Evolutionary conservation across 2,329 filamentous ascomycete genomes (phyloP).

Genomic region (Aureobasidium sp.): DNA sequence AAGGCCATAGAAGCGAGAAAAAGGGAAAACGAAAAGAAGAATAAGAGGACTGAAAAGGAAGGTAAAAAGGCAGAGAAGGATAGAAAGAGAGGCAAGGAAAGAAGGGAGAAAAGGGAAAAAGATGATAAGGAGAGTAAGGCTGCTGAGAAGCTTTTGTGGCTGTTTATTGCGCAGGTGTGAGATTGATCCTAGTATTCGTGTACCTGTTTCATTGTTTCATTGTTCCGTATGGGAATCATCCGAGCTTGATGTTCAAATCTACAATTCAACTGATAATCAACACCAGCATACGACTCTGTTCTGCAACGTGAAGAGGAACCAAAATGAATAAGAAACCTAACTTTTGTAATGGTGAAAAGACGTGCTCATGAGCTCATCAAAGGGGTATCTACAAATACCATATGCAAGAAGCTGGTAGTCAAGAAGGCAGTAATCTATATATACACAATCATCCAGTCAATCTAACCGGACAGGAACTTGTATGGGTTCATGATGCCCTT

Average conservation of each 20-base stretch:
- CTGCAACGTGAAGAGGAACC: neutral
- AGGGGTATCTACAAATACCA: constrained; percentile 15
- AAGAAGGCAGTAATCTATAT: neutral
- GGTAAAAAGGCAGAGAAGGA: neutral
- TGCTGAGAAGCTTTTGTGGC: neutral
- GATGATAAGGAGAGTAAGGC: neutral
- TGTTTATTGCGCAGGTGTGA: neutral
- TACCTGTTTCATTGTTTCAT: too few species aligned
- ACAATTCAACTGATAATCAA: too few species aligned
- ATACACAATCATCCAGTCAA: neutral
- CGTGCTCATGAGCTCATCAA: constrained; percentile 5
- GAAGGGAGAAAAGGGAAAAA: neutral
- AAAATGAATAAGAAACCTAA: neutral
- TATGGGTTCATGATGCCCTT: constrained; percentile 99
- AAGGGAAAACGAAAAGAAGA: neutral
- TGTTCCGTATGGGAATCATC: too few species aligned
- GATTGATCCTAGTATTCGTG: too few species aligned
- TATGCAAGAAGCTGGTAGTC: neutral
- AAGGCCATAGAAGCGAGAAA: neutral
- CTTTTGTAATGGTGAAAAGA: constrained; percentile 1
- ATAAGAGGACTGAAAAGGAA: neutral
- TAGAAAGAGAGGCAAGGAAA: neutral
- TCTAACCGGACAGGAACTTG: constrained; percentile 65
- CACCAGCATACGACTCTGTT: too few species aligned
- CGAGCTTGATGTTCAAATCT: too few species aligned